Conservation (phyloP, 805 yeast genomes). For the Lachancea quebecensis region DNA sequence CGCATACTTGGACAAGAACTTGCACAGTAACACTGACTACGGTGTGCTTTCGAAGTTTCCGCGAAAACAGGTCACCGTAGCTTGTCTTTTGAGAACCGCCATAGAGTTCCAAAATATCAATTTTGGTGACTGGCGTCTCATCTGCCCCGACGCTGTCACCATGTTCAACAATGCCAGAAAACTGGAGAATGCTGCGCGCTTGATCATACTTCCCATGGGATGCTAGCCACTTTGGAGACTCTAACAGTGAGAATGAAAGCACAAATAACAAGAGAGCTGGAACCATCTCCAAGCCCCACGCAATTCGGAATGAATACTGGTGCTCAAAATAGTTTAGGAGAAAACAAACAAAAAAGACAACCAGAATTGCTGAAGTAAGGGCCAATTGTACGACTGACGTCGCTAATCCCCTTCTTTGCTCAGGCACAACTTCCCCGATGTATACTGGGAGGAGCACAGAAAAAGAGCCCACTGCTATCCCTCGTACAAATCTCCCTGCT, state of each 20-base stretch:
- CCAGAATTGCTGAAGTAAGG: slow-evolving; percentile 52
- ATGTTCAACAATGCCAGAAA: neutral
- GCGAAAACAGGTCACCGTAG: slow-evolving; percentile 28
- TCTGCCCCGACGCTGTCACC: neutral
- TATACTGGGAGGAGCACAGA: slow-evolving; percentile 53
- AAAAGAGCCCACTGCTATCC: slow-evolving; percentile 48
- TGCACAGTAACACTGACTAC: slow-evolving; percentile 36
- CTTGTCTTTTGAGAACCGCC: slow-evolving; percentile 9
- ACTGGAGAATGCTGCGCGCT: slow-evolving; percentile 28
- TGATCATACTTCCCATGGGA: slow-evolving; percentile 30
- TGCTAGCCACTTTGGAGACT: slow-evolving; percentile 55
- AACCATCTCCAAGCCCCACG: slow-evolving; percentile 54
- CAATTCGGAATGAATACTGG: slow-evolving; percentile 53
- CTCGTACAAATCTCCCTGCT: slow-evolving; percentile 44
- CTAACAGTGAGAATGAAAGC: slow-evolving; percentile 39
- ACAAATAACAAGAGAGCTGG: slow-evolving; percentile 42
- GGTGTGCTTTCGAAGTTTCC: slow-evolving; percentile 31
- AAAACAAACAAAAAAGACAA: slow-evolving; percentile 45
- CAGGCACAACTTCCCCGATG: slow-evolving; percentile 45
- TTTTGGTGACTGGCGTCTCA: slow-evolving; percentile 8
- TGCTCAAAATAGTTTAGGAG: slow-evolving; percentile 38
- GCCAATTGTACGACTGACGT: slow-evolving; percentile 51
- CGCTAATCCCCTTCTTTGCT: slow-evolving; percentile 41
- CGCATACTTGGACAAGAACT: slow-evolving; percentile 39
- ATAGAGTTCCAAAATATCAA: slow-evolving; percentile 24